Evolutionary conservation across 2,329 filamentous ascomycete genomes (phyloP).

Genomic region (Alternaria arbusti): DNA sequence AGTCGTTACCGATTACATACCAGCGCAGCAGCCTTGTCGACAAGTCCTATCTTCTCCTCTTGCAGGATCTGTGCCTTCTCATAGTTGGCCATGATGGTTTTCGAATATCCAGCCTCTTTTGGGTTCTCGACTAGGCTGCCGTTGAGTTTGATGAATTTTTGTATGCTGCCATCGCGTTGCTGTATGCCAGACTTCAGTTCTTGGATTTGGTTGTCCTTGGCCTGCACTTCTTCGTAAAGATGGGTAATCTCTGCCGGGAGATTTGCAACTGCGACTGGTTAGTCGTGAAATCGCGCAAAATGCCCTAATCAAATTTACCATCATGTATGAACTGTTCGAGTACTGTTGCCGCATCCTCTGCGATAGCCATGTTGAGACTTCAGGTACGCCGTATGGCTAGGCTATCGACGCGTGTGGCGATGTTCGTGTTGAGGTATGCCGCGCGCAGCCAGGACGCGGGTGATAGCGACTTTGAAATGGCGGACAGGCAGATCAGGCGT

Average conservation of each 20-base stretch:
- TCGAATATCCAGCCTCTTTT: conserved; percentile 72
- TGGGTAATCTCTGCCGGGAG: conserved; percentile 83
- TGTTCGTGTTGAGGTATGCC: background rate
- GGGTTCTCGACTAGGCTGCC: conserved; percentile 76
- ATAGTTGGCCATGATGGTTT: conserved; percentile 71
- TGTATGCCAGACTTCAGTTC: conserved; percentile 73
- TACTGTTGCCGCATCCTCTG: conserved; percentile 71
- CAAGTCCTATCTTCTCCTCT: conserved; percentile 74
- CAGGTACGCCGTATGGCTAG: background rate
- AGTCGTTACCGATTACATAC: conserved; percentile 49
- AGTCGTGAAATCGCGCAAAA: conserved; percentile 3
- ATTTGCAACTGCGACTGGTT: conserved; percentile 65
- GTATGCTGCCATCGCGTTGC: conserved; percentile 75
- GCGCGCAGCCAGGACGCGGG: background rate
- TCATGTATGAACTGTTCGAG: conserved; percentile 80
- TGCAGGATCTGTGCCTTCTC: conserved; percentile 73
- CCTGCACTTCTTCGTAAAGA: conserved; percentile 80
- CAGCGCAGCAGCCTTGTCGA: conserved; percentile 68
- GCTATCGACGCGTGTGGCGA: background rate
- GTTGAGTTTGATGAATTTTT: conserved; percentile 81
- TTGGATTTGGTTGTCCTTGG: conserved; percentile 76
- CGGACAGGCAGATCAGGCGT: background rate
- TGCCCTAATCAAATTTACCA: conserved; percentile 49
- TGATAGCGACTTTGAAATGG: background rate
- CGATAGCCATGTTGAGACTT: conserved; percentile 38